These are phyloP conservation scores for Blepharisma japonicum DNA, from an alignment of 73 alveolate genomes.

Conservation along the genomic window DNA sequence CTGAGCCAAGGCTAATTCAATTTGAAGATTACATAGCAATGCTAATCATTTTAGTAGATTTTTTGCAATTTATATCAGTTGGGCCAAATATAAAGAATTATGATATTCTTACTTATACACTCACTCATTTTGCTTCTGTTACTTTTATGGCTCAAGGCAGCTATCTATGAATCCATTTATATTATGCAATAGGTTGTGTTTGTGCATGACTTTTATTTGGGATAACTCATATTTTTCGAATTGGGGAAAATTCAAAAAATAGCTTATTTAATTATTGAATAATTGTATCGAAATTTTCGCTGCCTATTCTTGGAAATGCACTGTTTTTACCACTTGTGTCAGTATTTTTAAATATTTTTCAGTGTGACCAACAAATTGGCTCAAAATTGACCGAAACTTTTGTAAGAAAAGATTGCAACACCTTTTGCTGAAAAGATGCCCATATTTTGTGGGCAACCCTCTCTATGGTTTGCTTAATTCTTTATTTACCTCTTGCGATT, in stretches of 20 bases:
- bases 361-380: background rate
- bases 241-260: too few relatives aligned
- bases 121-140: too few relatives aligned
- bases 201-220: too few relatives aligned
- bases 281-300: background rate
- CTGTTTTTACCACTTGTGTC: slow-evolving; percentile 6
- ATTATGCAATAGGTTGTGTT: too few relatives aligned
- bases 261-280: too few relatives aligned
- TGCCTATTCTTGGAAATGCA: slow-evolving; percentile 8
- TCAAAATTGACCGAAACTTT: background rate
- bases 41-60: background rate
- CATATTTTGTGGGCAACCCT: background rate
- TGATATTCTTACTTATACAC: too few relatives aligned
- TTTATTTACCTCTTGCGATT: background rate
- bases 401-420: background rate
- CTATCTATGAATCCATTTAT: too few relatives aligned
- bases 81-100: too few relatives aligned
- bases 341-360: background rate
- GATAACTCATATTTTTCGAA: too few relatives aligned
- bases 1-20: background rate
- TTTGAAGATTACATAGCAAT: background rate
- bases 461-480: background rate
- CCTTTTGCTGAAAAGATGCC: background rate
- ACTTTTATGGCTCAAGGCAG: too few relatives aligned
- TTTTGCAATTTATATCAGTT: background rate